Evolutionary conservation across 495 filamentous ascomycete genomes (phyloP), one percentile per base, ranked within the genome.

Genomic region (Xylaria acuta): DNA sequence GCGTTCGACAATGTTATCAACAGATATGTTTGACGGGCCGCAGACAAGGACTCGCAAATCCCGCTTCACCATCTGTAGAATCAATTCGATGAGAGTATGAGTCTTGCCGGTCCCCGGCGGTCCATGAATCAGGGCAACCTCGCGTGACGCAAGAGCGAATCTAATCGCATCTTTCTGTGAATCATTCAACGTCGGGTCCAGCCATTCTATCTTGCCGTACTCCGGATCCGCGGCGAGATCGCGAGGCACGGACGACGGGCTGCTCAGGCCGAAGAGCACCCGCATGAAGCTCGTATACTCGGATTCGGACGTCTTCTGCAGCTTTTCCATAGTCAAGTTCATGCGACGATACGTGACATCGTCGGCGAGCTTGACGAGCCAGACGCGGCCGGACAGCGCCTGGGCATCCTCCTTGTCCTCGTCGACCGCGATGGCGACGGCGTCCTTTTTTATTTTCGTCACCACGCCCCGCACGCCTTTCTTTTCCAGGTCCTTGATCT

Each of bases 1-100:
- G 12, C 97, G 89, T 81, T 98, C 95, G n/a, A 97, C 94, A 71
- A 99, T 98, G 77, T 99, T 99, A 84, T 99, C 96, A 2, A 98
- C 96, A 0, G 93, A 95, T 64, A 99, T 94, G 78, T 99, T 99
- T 12, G 93, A 97, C 0, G 96, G 96, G 0, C 96, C 96, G 78
- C 96, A 99, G 25, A 99, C 95, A 3, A 99, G 87, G 20, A 98
- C 82, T 1, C 94, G 89, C 53, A 89, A 86, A 18, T 91, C 89
- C 6, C 87, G 87, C 70, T 83, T 89, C 38, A 96, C 83, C 73
- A 98, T 82, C 75, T 99, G 96, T 38, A 95, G 86, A 69, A 98
- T 97, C 25, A 98, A 84, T 78, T 99, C 96, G 64, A 99, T 96
- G 32, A 99, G 83, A 0, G 97, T 99, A 80, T 98, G 95, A 0